Base-by-base conservation (phyloP, 768 basidiomycete genomes). In the Calocybe gangraenosa region DNA sequence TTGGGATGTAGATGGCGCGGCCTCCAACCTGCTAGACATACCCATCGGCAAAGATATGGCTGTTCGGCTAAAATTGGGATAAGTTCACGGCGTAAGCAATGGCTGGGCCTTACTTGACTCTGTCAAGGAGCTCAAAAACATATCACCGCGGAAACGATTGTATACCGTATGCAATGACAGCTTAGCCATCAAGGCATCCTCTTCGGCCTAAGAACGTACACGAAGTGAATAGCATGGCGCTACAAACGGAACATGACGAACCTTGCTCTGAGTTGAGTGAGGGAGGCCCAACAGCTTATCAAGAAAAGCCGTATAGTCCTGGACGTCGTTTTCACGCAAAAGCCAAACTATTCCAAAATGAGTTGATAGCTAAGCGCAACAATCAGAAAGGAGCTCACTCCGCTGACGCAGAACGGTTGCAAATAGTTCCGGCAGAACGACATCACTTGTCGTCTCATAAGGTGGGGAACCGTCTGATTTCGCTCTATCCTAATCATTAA, bases 11-110 rank as follows among this genome's bases (percentile, higher is more conserved):
- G 73, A 65, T n/a, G 67, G 56, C 17, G 65, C 54, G 37, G 59
- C 52, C 2, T 57, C 61, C 46, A 67, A 65, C 44, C 71, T 70
- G 22, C 71, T 69, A 0, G 77, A 75, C 70, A 85, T 81, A 0
- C 87, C 83, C 79, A 90, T 82, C 0, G 91, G 90, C 45, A 92
- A 73, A 2, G 90, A 81, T 49, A 95, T 85, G 18, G 88, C 87
- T 96, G 51, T 25, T 15, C 5, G 42, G 37, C 21, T 47, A 34
- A 33, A 17, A n/a, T 30, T 36, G 6, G 19, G 37, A 22, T 19
- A 8, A 31, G 17, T 11, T 28, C 5, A 28, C 18, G 35, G 21
- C 11, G 22, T 25, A 23, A 9, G n/a, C 20, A 8, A 25, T 30
- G 37, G 11, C 47, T 28, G 20, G 34, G 13, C 67, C 90, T 28